Evolutionary conservation across 2,329 filamentous ascomycete species (phyloP).

Genomic region (Alternaria conjuncta): DNA sequence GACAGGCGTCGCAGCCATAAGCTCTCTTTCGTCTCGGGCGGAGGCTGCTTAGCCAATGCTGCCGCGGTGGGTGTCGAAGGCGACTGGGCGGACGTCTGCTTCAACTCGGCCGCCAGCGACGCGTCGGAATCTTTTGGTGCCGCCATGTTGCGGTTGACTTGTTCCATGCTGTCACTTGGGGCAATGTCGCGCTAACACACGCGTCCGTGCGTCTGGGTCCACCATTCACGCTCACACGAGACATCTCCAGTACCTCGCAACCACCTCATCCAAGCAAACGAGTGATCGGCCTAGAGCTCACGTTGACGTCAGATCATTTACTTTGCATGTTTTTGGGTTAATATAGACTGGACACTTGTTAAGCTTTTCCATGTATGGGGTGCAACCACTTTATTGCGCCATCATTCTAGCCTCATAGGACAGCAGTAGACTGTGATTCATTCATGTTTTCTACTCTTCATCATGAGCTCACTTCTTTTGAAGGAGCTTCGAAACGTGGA

Average conservation of each 20-base stretch:
- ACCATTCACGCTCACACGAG: not conserved
- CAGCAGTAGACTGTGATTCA: not conserved
- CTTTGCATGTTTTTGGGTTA: not conserved
- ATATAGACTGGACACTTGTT: not conserved
- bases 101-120: slow-evolving; percentile 21
- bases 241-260: not conserved
- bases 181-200: slow-evolving; percentile 8
- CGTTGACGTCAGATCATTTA: not conserved
- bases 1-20: slow-evolving; percentile 74
- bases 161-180: slow-evolving; percentile 21
- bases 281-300: not conserved
- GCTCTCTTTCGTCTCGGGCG: slow-evolving; percentile 76
- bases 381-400: not conserved
- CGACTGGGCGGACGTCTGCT: slow-evolving; percentile 2
- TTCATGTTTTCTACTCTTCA: not conserved
- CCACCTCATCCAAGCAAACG: not conserved
- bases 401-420: not conserved
- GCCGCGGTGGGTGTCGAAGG: not conserved
- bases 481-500: not conserved
- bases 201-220: slow-evolving; percentile 13
- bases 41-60: slow-evolving; percentile 56
- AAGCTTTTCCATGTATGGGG: not conserved
- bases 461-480: not conserved
- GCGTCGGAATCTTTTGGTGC: slow-evolving; percentile 27
- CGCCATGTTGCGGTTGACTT: slow-evolving; percentile 37